Evolutionary conservation across 2,329 filamentous ascomycete genomes (phyloP), one percentile per base, ranked within the genome.

Genomic region (Gnomoniopsis sp.): DNA sequence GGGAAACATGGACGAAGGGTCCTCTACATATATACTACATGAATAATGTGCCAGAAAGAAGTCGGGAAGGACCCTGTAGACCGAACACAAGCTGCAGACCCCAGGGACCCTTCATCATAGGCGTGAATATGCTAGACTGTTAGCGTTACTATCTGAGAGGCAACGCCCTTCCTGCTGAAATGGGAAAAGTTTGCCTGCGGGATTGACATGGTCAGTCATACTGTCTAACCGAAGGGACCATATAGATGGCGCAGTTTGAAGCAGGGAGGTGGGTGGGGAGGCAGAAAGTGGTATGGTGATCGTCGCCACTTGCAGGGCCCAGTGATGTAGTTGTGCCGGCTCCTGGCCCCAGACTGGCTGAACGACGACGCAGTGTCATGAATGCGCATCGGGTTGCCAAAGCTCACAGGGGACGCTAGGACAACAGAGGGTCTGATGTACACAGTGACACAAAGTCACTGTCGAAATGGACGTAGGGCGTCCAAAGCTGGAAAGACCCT

Each of bases 401-500:
- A 36, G 23, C 47, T 59, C 52, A 44, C 44, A 55, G 48, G 47
- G 36, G 30, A 58, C 53, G 47, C 57, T 60, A 60, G 34, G 53
- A 41, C 36, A 46, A 50, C 19, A 34, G 53, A 57, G 57, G 59
- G 49, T 57, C 60, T 56, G 53, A 59, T 61, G 57, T 55, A 53
- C 60, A 53, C 54, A 43, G 22, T 17, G 19, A 19, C 21, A n/a
- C 19, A 23, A 11, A 23, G 21, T 7, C 21, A 50, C 30, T 44
- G 44, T 50, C 6, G 6, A 44, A 51, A 23, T 51, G 55, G 47
- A 41, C 49, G 21, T 48, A 43, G n/a, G 2, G 41, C 15, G 22
- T 23, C 50, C 54, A 8, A 26, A 49, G 63, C 36, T 44, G 59
- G 63, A 46, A 62, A 65, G 65, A 67, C 65, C 65, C 66, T 67